A percentile compares a stretch with the other conserved stretches of the same genome.
Conservation (phyloP, 805 yeast species). For the Limtongozyma cylindracea region DNA sequence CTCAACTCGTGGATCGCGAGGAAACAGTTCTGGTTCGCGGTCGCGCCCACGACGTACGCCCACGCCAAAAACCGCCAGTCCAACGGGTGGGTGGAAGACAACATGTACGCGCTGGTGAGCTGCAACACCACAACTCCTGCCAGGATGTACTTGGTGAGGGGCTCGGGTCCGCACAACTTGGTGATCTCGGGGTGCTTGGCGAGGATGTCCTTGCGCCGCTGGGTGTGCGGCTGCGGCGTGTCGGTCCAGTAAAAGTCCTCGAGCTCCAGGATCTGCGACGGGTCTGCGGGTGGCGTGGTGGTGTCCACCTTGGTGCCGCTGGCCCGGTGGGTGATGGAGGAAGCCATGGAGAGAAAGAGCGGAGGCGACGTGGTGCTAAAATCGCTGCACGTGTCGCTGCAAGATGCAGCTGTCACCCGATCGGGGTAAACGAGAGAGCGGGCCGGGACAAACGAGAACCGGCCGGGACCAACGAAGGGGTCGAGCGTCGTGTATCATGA, state of each 20-base stretch:
- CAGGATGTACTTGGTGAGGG: conserved; percentile 58
- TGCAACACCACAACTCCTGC: conserved; percentile 43
- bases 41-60: conserved; percentile 70
- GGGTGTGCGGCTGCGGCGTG: conserved; percentile 57
- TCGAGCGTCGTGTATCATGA: too few species aligned
- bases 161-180: conserved; percentile 68
- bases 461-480: too few species aligned
- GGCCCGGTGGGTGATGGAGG: not conserved
- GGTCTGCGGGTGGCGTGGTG: conserved; percentile 14
- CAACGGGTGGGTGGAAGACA: conserved; percentile 28
- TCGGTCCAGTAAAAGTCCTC: conserved; percentile 70
- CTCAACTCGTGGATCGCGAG: conserved; percentile 74
- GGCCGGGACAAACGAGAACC: too few species aligned
- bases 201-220: conserved; percentile 48
- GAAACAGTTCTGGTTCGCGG: conserved; percentile 63
- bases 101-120: conserved; percentile 29
- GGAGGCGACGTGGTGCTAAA: too few species aligned
- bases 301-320: not conserved
- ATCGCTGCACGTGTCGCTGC: too few species aligned
- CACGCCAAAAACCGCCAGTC: conserved; percentile 25
- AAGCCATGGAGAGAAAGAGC: too few species aligned
- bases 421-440: too few species aligned
- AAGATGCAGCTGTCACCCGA: too few species aligned
- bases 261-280: conserved; percentile 11
- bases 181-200: conserved; percentile 58